Base-by-base conservation (phyloP, 176 grass and related monocot genomes). In the Pontederia paniculata region DNA sequence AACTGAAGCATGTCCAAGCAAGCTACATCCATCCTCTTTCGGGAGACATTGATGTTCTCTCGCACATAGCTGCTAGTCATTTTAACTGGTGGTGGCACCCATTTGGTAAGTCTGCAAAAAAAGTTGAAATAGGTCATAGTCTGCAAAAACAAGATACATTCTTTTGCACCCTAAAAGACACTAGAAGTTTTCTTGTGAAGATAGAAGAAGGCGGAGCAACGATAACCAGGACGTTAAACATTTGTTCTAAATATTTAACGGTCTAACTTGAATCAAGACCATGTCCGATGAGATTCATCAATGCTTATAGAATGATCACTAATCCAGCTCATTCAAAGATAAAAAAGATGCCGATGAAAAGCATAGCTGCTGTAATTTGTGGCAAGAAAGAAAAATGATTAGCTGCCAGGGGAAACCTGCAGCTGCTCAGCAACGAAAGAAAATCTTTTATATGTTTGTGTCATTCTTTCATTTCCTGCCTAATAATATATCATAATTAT, bases 1-100 rank as follows among this genome's bases (percentile, higher is more conserved):
- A 97, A 97, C 54, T 90, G 91, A 66, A 97, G 56, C 91, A 97
- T 97, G 77, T 97, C 91, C 57, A 90, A 45, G 23, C 56, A 69
- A 76, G 86, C 46, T 54, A 90, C 83, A 21, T 97, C 86, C 91
- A 97, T 97, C 77, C 86, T 90, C 71, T 83, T 84, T 15, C 79
- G 53, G 2, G 91, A 97, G 56, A 79, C 79, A 59, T 84, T 81
- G 59, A 90, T 82, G 41, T 90, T 97, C 61, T 88, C 83, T 64
- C 74, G 78, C 4, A 97, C 83, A 3, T 84, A 90, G 9, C 60
- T 78, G 41, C 75, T 79, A 0, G 86, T 90, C 91, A 97, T 97
- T 68, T 97, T 97, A 28, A 97, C 91, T 0, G 86, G 86, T 21
- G 65, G 83, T 12, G 91, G 91, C 12, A 90, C 91, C 91, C 86